phyloP scores from a whole-genome alignment of 176 grass and related monocot species.

The Themeda triandra region DNA sequence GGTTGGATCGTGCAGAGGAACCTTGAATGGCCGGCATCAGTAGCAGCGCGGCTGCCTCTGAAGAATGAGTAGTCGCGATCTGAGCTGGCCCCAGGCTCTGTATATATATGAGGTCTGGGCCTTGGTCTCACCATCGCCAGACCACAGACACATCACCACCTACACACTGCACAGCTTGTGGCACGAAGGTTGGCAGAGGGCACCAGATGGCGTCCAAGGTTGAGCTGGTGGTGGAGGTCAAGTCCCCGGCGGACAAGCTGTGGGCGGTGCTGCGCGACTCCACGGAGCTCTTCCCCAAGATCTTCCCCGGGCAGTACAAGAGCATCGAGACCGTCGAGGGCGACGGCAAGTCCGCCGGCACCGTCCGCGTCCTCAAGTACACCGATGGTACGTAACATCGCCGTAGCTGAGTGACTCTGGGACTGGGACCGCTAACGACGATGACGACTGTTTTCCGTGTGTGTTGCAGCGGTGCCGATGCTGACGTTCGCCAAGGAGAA shows the following conservation, averaged over 20 bases:
- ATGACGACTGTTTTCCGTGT: background rate
- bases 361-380: constrained; percentile 81
- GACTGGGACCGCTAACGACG: too few relatives aligned
- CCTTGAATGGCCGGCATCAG: constrained; percentile 40
- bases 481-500: constrained; percentile 86
- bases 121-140: constrained; percentile 13
- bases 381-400: constrained; percentile 34
- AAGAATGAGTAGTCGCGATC: too few relatives aligned
- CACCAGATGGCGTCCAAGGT: constrained; percentile 60
- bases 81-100: background rate
- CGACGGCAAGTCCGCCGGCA: constrained; percentile 75
- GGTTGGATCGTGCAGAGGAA: constrained; percentile 32
- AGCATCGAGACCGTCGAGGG: constrained; percentile 86
- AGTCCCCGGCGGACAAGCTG: constrained; percentile 69
- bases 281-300: constrained; percentile 78
- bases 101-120: constrained; percentile 2
- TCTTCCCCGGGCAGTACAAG: constrained; percentile 89
- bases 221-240: constrained; percentile 62
- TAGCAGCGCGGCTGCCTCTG: background rate
- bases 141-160: background rate
- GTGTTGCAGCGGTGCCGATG: constrained; percentile 50
- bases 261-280: constrained; percentile 69
- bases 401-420: too few relatives aligned
- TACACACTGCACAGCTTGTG: background rate
- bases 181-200: background rate